Percentiles rank a stretch among this genome's conserved stretches.
Conservation (phyloP, 106 monocot species). For the Dioscorea alata region DNA sequence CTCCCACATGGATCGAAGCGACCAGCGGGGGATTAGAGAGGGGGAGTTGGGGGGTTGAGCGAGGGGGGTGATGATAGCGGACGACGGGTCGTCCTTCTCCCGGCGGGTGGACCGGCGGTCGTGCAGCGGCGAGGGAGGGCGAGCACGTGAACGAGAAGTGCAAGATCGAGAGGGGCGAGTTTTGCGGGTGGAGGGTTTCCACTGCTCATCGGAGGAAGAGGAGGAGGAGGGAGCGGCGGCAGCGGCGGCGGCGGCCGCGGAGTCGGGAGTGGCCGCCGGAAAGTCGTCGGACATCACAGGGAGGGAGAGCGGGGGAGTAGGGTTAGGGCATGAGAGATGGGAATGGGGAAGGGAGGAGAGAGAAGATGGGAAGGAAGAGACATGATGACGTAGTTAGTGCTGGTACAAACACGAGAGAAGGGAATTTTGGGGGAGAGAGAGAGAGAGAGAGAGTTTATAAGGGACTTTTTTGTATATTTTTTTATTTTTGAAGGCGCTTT, state of each 20-base stretch:
- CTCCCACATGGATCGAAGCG: conserved; percentile 89
- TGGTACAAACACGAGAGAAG: too few species aligned
- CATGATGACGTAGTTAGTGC: too few species aligned
- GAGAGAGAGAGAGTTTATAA: too few species aligned
- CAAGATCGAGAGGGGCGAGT: conserved; percentile 47
- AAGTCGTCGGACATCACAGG: not conserved
- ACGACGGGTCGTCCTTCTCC: conserved; percentile 27
- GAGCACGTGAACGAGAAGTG: conserved; percentile 22
- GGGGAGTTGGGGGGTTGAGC: conserved; percentile 29
- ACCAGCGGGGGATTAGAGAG: conserved; percentile 46
- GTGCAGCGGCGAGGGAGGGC: not conserved
- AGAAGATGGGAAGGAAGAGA: not conserved
- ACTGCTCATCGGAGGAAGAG: conserved; percentile 20
- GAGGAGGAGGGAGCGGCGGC: not conserved
- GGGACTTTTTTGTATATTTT: too few species aligned
- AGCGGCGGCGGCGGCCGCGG: conserved; percentile 10
- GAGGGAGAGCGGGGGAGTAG: not conserved
- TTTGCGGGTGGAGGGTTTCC: conserved; percentile 22
- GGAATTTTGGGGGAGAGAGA: too few species aligned
- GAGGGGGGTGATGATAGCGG: conserved; percentile 51
- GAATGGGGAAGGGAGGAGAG: not conserved
- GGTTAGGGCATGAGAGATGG: not conserved
- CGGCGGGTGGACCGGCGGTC: conserved; percentile 15
- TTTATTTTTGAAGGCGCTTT: too few species aligned
- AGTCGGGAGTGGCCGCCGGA: conserved; percentile 3